phyloP scores from a whole-genome alignment of 805 yeast genomes.

The Metschnikowia aberdeeniae region DNA sequence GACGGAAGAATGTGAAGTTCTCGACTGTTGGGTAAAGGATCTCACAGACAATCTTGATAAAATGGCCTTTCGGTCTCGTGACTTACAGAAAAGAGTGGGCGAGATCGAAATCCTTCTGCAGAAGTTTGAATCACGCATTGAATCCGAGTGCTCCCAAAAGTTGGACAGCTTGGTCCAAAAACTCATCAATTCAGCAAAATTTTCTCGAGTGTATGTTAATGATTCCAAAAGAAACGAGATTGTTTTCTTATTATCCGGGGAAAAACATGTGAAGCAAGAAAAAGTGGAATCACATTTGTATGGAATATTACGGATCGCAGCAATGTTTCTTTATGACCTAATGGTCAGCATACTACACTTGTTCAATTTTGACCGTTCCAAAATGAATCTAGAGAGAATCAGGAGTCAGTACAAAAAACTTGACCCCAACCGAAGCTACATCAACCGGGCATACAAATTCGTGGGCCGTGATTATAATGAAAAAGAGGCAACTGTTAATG shows the following conservation, averaged over 20 bases:
- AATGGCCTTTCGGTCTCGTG: conserved; percentile 37
- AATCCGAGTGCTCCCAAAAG: conserved; percentile 25
- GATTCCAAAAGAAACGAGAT: conserved; percentile 26
- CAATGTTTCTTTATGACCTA: conserved; percentile 33
- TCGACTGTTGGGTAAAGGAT: conserved; percentile 27
- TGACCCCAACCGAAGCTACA: conserved; percentile 38
- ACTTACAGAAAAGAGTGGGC: conserved; percentile 36
- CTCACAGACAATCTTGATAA: conserved; percentile 35
- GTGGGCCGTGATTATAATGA: conserved; percentile 18
- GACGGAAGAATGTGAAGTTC: conserved; percentile 26
- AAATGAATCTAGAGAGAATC: conserved; percentile 42
- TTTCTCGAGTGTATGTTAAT: conserved; percentile 28
- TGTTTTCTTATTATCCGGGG: conserved; percentile 27
- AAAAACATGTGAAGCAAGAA: conserved; percentile 8
- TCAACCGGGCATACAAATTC: conserved; percentile 33
- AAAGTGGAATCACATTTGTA: not conserved
- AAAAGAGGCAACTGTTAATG: not conserved
- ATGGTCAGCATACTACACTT: conserved; percentile 29
- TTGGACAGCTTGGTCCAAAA: conserved; percentile 23
- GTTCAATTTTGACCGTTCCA: conserved; percentile 37
- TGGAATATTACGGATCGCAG: conserved; percentile 1
- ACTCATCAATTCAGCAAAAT: conserved; percentile 29
- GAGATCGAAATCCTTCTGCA: conserved; percentile 36
- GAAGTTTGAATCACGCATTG: conserved; percentile 25
- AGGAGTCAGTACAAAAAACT: conserved; percentile 35